Percentiles rank a stretch among this genome's conserved stretches.
Conservation (phyloP, 2,329 filamentous ascomycete genomes). For the Daldinia sp. region DNA sequence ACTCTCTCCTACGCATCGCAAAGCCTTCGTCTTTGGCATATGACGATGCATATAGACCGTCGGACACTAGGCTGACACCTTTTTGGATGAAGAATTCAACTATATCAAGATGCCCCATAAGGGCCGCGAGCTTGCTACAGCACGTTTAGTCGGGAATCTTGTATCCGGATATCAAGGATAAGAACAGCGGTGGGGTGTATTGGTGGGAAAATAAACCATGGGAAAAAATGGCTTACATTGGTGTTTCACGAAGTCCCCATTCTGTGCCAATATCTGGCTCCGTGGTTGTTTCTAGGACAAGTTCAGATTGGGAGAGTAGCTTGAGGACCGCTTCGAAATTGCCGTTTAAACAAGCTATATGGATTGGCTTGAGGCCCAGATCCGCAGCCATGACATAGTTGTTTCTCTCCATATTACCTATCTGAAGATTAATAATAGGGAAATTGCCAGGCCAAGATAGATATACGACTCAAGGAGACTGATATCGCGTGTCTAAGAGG, state of each 20-base stretch:
- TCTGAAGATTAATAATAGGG: neutral
- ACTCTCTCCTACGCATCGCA: slow-evolving; percentile 21
- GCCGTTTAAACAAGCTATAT: slow-evolving; percentile 29
- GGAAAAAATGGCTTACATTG: slow-evolving; percentile 20
- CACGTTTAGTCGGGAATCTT: neutral
- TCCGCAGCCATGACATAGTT: slow-evolving; percentile 6
- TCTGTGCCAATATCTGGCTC: slow-evolving; percentile 14
- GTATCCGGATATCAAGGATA: no score
- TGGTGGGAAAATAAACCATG: no score
- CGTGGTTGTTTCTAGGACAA: slow-evolving; percentile 5
- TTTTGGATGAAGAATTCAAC: slow-evolving; percentile 29
- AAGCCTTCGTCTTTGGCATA: slow-evolving; percentile 23
- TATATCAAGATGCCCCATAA: slow-evolving; percentile 36
- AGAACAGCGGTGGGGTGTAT: neutral
- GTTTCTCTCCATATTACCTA: slow-evolving; percentile 1
- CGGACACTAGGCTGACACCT: slow-evolving; percentile 17
- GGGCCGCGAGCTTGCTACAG: slow-evolving; percentile 32
- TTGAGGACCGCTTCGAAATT: slow-evolving; percentile 25
- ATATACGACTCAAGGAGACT: neutral
- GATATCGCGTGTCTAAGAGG: neutral
- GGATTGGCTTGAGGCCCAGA: slow-evolving; percentile 29
- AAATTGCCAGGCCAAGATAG: neutral
- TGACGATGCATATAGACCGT: slow-evolving; percentile 17
- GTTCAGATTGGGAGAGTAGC: neutral
- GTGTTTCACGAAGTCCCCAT: slow-evolving; percentile 23